These are phyloP conservation scores for Populus tomentosa DNA, from an alignment of 441 rosid genomes.

Conservation along the genomic window DNA sequence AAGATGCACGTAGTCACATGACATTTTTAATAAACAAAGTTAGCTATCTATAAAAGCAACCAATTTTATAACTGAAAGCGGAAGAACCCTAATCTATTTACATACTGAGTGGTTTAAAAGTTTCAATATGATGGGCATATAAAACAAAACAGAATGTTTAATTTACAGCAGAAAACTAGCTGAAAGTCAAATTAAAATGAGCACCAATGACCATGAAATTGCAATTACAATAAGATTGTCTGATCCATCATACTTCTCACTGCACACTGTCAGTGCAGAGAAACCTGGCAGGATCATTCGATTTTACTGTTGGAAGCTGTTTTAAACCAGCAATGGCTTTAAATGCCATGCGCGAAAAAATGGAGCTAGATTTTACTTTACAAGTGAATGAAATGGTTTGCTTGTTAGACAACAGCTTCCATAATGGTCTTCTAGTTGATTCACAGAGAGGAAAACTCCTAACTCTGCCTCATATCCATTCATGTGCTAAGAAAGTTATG, in stretches of 20 bases:
- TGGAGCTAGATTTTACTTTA: slow-evolving; percentile 7
- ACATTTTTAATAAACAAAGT: background rate
- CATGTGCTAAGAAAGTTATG: background rate
- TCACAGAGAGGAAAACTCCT: background rate
- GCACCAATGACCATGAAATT: background rate
- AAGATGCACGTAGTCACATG: background rate
- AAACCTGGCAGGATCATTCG: slow-evolving; percentile 84
- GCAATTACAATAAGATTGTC: slow-evolving; percentile 32
- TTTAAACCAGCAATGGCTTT: slow-evolving; percentile 44
- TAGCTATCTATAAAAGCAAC: background rate
- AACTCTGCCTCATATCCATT: background rate
- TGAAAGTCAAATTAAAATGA: background rate
- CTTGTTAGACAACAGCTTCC: slow-evolving; percentile 51
- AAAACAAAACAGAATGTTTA: background rate
- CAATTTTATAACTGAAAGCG: background rate
- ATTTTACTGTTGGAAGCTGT: slow-evolving; percentile 71
- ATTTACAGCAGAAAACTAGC: background rate
- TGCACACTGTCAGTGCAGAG: slow-evolving; percentile 98
- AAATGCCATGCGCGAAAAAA: slow-evolving; percentile 46
- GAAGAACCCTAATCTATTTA: background rate
- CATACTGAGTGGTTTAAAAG: background rate
- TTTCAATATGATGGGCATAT: background rate
- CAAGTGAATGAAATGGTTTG: slow-evolving; percentile 16
- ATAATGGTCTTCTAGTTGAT: background rate
- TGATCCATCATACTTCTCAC: slow-evolving; percentile 98